phyloP scores from a whole-genome alignment of 2,329 filamentous ascomycete species.

The Zasmidium citrigriseum region DNA sequence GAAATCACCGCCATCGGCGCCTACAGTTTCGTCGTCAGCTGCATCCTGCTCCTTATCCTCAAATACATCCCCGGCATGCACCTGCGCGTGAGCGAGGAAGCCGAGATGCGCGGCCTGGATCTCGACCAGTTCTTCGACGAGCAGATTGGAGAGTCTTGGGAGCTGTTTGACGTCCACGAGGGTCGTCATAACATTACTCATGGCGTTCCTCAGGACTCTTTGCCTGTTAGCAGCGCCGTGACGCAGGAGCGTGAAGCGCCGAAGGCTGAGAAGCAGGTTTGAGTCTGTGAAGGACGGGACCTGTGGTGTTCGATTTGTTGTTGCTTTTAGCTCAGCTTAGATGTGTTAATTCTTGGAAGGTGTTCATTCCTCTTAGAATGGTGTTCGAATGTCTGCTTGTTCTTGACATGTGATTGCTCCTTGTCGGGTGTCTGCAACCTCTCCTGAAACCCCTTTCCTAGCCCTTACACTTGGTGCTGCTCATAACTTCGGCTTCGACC shows the following conservation, averaged over 20 bases:
- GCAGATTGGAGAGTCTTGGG: constrained; percentile 47
- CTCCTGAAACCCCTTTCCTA: too few species aligned
- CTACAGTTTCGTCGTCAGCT: constrained; percentile 57
- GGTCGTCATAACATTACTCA: constrained; percentile 20
- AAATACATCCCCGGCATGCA: constrained; percentile 58
- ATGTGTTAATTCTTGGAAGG: too few species aligned
- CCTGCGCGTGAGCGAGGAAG: constrained; percentile 56
- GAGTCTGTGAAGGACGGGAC: too few species aligned
- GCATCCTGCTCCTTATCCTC: constrained; percentile 53
- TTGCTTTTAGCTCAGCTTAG: too few species aligned
- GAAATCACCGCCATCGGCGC: constrained; percentile 56
- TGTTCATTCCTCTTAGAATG: too few species aligned
- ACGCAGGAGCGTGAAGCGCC: constrained; percentile 6
- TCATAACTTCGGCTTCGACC: too few species aligned
- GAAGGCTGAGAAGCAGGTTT: constrained; percentile 13
- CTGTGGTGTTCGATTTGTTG: too few species aligned
- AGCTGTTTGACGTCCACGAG: constrained; percentile 25
- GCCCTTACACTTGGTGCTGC: too few species aligned
- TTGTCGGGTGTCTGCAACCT: too few species aligned
- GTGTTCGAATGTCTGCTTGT: too few species aligned
- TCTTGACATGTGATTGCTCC: too few species aligned
- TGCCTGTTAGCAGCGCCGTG: constrained; percentile 15
- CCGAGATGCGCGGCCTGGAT: constrained; percentile 57
- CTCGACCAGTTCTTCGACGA: constrained; percentile 59
- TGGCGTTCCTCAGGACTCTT: constrained; percentile 23